Percentiles rank a stretch among this genome's conserved stretches.
phyloP scores from a whole-genome alignment of 306 rosid species.

The Herpetospermum pedunculosum region DNA sequence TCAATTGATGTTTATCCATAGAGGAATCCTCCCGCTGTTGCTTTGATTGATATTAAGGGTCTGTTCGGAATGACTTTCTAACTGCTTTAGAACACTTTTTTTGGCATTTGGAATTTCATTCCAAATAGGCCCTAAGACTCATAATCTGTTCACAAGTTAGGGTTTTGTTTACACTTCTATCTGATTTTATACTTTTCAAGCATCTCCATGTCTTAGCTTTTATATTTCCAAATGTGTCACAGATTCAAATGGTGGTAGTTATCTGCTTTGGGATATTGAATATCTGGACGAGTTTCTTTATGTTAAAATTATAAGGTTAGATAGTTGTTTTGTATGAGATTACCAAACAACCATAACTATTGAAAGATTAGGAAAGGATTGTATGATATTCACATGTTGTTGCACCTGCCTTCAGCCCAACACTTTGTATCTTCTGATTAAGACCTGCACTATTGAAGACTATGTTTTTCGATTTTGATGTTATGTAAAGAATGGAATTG shows the following conservation, averaged over 20 bases:
- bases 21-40: neutral
- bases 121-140: too few species aligned
- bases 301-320: neutral
- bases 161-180: neutral
- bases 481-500: neutral
- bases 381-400: neutral
- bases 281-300: neutral
- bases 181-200: neutral
- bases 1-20: neutral
- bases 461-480: neutral
- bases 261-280: neutral
- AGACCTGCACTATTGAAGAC: neutral
- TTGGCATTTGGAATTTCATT: too few species aligned
- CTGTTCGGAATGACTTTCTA: too few species aligned
- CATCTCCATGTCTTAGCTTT: neutral
- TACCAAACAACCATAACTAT: neutral
- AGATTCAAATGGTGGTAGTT: neutral
- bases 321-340: neutral
- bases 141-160: too few species aligned
- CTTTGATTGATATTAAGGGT: neutral
- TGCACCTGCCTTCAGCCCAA: neutral
- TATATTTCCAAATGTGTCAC: neutral
- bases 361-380: neutral
- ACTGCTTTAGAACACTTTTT: too few species aligned
- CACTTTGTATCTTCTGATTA: neutral